Evolutionary conservation across 208 protist species (phyloP).

Genomic region (Trypanosoma brucei): DNA sequence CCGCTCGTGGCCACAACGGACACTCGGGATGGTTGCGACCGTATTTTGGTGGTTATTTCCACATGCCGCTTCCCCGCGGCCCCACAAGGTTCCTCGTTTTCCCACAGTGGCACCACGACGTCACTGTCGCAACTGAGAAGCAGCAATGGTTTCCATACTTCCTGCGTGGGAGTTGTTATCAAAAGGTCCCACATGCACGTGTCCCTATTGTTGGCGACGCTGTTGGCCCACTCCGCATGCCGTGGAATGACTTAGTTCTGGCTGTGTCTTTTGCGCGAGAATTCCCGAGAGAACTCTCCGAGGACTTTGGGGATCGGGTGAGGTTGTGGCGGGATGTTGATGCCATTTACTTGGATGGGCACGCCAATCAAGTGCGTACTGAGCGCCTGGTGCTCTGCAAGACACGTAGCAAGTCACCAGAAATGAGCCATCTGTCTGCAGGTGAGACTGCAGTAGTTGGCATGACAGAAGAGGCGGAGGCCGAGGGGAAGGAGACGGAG

Average conservation of each 20-base stretch:
- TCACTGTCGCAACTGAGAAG: background rate
- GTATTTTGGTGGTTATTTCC: slow-evolving; percentile 42
- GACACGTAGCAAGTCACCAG: slow-evolving; percentile 22
- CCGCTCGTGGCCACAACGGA: slow-evolving; percentile 1
- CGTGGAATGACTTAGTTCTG: too few species aligned
- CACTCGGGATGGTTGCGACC: background rate
- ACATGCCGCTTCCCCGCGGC: slow-evolving; percentile 7
- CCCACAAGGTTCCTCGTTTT: slow-evolving; percentile 46
- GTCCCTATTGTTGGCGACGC: slow-evolving; percentile 3
- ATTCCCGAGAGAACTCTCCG: slow-evolving; percentile 3
- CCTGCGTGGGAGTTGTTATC: slow-evolving; percentile 27
- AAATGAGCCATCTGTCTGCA: background rate
- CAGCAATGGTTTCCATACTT: slow-evolving; percentile 33
- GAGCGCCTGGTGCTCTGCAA: slow-evolving; percentile 23
- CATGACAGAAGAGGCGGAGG: background rate
- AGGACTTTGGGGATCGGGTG: slow-evolving; percentile 8
- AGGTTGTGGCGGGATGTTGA: slow-evolving; percentile 12
- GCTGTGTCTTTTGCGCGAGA: too few species aligned
- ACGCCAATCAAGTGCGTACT: slow-evolving; percentile 19
- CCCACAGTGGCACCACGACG: slow-evolving; percentile 34
- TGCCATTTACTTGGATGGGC: slow-evolving; percentile 21
- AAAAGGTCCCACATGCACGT: background rate
- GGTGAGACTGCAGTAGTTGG: background rate
- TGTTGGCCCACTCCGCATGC: too few species aligned
- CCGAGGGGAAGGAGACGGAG: background rate